phyloP scores from a whole-genome alignment of 176 grass and related monocot genomes.

The Oropetium thomaeum region DNA sequence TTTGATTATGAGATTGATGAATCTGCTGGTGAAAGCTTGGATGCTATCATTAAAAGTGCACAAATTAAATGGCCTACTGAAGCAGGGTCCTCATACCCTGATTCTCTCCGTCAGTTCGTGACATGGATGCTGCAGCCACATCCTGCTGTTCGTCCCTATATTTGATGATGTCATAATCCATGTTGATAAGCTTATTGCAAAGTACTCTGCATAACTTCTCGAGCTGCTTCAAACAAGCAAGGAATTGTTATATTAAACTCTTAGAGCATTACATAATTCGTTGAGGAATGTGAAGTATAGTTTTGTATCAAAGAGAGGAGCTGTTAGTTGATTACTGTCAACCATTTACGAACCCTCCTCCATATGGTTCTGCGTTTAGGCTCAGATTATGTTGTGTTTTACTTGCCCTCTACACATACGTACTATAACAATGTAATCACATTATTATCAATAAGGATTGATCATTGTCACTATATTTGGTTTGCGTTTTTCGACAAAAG shows the following conservation, averaged over 20 bases:
- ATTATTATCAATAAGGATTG: too few species aligned
- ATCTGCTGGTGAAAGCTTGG: constrained; percentile 62
- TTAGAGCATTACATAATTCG: constrained; percentile 34
- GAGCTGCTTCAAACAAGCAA: constrained; percentile 9
- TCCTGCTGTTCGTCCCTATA: constrained; percentile 66
- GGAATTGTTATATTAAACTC: constrained; percentile 25
- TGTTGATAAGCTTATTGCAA: constrained; percentile 83
- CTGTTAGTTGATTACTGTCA: background rate
- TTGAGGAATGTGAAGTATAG: constrained; percentile 27
- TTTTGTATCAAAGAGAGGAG: constrained; percentile 1
- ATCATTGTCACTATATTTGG: too few species aligned
- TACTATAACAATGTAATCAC: too few species aligned
- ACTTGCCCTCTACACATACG: too few species aligned
- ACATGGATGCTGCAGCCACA: constrained; percentile 95
- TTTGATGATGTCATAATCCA: constrained; percentile 91
- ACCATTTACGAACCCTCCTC: background rate
- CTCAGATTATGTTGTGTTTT: too few species aligned
- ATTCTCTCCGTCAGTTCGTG: constrained; percentile 65
- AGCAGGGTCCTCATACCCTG: constrained; percentile 46
- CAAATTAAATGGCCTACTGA: constrained; percentile 75
- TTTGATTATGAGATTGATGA: constrained; percentile 86
- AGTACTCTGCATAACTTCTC: constrained; percentile 56
- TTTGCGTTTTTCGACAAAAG: too few species aligned
- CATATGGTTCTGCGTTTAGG: too few species aligned
- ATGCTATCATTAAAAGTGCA: constrained; percentile 54